These are phyloP conservation scores for Podosphaera leucotricha DNA, from an alignment of 2,329 filamentous ascomycete genomes.

Conservation along the genomic window DNA sequence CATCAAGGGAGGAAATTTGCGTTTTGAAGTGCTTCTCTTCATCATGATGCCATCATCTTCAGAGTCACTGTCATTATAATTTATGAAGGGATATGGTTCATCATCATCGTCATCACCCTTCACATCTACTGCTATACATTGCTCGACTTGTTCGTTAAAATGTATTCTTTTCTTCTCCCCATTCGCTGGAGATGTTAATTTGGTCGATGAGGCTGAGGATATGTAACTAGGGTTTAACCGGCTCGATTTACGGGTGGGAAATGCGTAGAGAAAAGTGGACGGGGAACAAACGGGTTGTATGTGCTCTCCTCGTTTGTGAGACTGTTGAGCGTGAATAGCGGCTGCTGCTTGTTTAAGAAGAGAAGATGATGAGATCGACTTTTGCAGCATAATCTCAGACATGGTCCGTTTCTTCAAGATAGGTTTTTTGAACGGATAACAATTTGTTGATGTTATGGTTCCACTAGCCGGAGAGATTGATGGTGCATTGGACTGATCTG, in stretches of 20 bases:
- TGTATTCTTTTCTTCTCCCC: constrained; percentile 77
- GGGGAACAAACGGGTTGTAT: constrained; percentile 25
- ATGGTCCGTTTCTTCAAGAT: constrained; percentile 94
- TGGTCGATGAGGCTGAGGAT: constrained; percentile 47
- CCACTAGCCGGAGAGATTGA: constrained; percentile 20
- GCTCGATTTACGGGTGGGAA: constrained; percentile 36
- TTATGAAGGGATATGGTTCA: constrained; percentile 21
- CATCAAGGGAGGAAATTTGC: constrained; percentile 17
- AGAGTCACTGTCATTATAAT: constrained; percentile 35
- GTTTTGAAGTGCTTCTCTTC: constrained; percentile 43
- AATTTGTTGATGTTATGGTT: constrained; percentile 30
- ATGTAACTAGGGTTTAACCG: constrained; percentile 35
- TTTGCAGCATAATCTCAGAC: constrained; percentile 84
- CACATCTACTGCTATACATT: constrained; percentile 80
- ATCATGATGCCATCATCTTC: constrained; percentile 35
- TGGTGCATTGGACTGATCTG: constrained; percentile 25
- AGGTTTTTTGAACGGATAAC: constrained; percentile 37
- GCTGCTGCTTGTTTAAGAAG: constrained; percentile 45
- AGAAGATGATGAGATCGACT: constrained; percentile 69
- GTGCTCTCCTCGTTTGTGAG: constrained; percentile 21
- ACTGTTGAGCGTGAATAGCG: constrained; percentile 17
- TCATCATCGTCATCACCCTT: constrained; percentile 56
- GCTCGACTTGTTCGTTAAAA: constrained; percentile 87
- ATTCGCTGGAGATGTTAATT: constrained; percentile 31
- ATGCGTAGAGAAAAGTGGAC: constrained; percentile 44